Base-by-base conservation (phyloP, 2,329 filamentous ascomycete species). In the Cladosporium sphaerospermum region DNA sequence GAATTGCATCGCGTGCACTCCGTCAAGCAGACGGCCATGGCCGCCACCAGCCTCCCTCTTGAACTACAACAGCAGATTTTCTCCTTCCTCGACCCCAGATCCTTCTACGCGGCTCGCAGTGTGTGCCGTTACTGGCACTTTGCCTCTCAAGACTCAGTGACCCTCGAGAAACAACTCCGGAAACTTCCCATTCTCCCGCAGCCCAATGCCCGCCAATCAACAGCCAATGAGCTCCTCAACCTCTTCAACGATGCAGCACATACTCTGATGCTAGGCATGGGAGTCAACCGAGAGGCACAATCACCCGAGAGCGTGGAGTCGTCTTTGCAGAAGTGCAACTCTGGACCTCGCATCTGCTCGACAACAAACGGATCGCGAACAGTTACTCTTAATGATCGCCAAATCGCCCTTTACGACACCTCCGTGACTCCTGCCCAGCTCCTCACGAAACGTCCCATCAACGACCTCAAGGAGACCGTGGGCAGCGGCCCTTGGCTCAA, bases 11-110 rank as follows among this genome's bases (percentile, higher is more conserved):
- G 48, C 18, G 48, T 51, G 16, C 48, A 51, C 14, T 51, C 48
- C 16, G 48, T 51, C 40, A 43, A 51, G 18, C 50, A 53, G 50
- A 53, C 50, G 28, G 34, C 50, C n/a, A 55, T 57, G 44, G 53
- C 62, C 43, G 60, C 62, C 5, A 62, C 62, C 9, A 54, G 56
- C 45, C 58, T 69, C 4, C 66, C 65, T 34, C 54, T 67, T 10
- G 66, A 69, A 51, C 56, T 69, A 33, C 66, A 66, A 47, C 66
- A 68, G 56, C 65, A 66, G 19, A 55, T 67, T 48, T 69, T 65
- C 58, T 53, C 58, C 23, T 62, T 57, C 54, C 61, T 69, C 41
- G 65, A 68, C 40, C 56, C 64, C 7, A 59, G 55, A 41, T 65
- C 65, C 3, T 69, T 68, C 57, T 62, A 63, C 50, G 55, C 60